Evolutionary conservation across 2,329 filamentous ascomycete genomes (phyloP).

Genomic region (Coleophoma crateriformis): DNA sequence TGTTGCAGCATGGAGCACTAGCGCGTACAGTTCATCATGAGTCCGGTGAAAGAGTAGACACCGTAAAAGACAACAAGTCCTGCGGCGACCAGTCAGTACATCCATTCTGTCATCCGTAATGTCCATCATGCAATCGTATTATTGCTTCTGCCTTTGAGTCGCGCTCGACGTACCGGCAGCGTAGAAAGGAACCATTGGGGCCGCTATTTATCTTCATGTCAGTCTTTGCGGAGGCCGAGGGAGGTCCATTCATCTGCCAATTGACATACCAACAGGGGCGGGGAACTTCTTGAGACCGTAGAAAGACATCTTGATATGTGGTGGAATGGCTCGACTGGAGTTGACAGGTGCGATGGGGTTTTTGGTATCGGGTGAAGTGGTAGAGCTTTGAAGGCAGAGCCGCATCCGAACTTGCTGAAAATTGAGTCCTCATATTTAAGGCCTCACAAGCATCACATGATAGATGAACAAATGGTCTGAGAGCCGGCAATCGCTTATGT

Average conservation of each 20-base stretch:
- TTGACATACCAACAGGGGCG: constrained; percentile 68
- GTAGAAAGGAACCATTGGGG: constrained; percentile 91
- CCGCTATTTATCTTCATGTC: constrained; percentile 52
- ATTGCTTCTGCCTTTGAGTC: background rate
- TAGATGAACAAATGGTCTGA: too few species aligned
- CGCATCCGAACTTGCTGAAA: constrained; percentile 1
- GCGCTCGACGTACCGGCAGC: constrained; percentile 68
- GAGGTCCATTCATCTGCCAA: constrained; percentile 14
- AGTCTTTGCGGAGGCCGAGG: constrained; percentile 10
- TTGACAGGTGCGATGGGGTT: constrained; percentile 7
- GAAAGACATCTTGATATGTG: constrained; percentile 62
- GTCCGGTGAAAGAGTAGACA: constrained; percentile 76
- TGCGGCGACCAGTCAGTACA: constrained; percentile 30
- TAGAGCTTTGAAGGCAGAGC: constrained; percentile 9
- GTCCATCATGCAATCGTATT: background rate
- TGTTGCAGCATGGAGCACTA: constrained; percentile 4
- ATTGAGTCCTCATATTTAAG: background rate
- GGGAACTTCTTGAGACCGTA: constrained; percentile 77
- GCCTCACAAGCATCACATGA: background rate
- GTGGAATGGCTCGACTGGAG: constrained; percentile 25
- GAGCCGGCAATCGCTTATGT: background rate
- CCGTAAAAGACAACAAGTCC: constrained; percentile 86
- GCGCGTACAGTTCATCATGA: constrained; percentile 73
- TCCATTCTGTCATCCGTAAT: background rate
- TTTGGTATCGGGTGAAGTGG: constrained; percentile 5